Evolutionary conservation across 305 asterid species (phyloP).

Genomic region (Fraxinus baroniana): DNA sequence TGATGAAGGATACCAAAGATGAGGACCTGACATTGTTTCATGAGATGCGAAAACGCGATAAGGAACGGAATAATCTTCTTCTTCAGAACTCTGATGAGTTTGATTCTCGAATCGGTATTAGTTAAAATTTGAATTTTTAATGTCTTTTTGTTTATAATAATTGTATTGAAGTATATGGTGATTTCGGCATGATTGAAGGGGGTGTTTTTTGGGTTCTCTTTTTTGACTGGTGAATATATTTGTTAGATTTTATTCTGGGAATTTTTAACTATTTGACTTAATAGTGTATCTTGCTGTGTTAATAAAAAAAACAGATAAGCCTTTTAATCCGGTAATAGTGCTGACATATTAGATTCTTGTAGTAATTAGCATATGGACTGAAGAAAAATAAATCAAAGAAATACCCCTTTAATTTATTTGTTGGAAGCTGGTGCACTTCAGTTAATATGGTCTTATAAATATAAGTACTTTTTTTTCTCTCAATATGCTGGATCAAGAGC

Average conservation of each 20-base stretch:
- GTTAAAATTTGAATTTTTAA: not conserved
- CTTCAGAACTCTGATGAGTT: slow-evolving; percentile 77
- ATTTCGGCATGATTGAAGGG: slow-evolving; percentile 17
- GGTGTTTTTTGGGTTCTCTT: slow-evolving; percentile 24
- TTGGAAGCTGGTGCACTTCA: not conserved
- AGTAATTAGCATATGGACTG: not conserved
- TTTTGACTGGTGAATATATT: slow-evolving; percentile 27
- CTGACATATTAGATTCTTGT: slow-evolving; percentile 13
- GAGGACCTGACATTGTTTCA: slow-evolving; percentile 87
- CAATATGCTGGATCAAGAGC: slow-evolving; percentile 54
- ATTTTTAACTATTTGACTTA: slow-evolving; percentile 20
- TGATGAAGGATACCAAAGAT: slow-evolving; percentile 68
- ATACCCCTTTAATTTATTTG: slow-evolving; percentile 12
- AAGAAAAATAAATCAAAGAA: not conserved
- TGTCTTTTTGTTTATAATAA: not conserved
- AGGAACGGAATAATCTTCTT: slow-evolving; percentile 74
- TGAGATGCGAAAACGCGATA: slow-evolving; percentile 89
- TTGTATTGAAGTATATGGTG: not conserved
- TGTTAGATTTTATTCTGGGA: slow-evolving; percentile 33
- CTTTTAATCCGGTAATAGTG: slow-evolving; percentile 12
- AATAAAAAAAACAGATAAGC: slow-evolving; percentile 13
- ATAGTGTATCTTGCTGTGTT: slow-evolving; percentile 27
- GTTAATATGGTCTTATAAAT: not conserved
- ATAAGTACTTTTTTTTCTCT: slow-evolving; percentile 4
- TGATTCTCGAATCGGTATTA: slow-evolving; percentile 74